phyloP scores from a whole-genome alignment of 2,329 filamentous ascomycete genomes.

The Penicillium sumatraense region DNA sequence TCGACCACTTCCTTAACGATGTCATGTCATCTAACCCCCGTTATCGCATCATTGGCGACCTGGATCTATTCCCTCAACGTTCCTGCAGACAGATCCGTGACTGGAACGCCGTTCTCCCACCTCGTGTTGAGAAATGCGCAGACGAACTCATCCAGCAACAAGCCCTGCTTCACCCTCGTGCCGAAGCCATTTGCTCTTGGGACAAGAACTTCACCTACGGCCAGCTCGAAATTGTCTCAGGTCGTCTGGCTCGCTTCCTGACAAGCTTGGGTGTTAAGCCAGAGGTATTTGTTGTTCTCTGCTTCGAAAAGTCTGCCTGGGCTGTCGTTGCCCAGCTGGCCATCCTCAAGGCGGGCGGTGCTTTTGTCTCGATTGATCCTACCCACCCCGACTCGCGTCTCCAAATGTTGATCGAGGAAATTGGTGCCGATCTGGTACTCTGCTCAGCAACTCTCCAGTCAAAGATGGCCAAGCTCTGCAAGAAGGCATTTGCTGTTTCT shows the following conservation, averaged over 20 bases:
- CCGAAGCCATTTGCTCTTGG: constrained; percentile 40
- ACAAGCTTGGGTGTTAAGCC: constrained; percentile 44
- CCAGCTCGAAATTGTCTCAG: constrained; percentile 44
- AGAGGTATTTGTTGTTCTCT: constrained; percentile 44
- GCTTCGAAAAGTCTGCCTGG: constrained; percentile 51
- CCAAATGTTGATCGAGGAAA: constrained; percentile 39
- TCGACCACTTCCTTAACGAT: constrained; percentile 37
- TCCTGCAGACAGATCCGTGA: constrained; percentile 35
- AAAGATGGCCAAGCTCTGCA: constrained; percentile 35
- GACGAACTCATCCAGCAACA: constrained; percentile 44
- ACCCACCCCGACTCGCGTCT: constrained; percentile 44
- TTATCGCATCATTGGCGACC: constrained; percentile 27
- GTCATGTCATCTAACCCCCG: constrained; percentile 22
- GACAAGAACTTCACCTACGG: constrained; percentile 43
- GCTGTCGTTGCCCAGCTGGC: constrained; percentile 47
- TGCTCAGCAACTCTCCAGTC: constrained; percentile 36
- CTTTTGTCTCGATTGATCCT: constrained; percentile 48
- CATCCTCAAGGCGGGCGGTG: constrained; percentile 48
- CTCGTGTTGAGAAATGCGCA: constrained; percentile 36
- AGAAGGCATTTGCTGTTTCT: constrained; percentile 34
- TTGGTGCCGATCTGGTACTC: constrained; percentile 39
- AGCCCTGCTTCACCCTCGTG: constrained; percentile 24
- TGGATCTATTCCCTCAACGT: constrained; percentile 37
- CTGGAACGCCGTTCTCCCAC: constrained; percentile 39
- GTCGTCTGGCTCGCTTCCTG: constrained; percentile 41